A percentile compares a stretch with the other conserved stretches of the same genome.
These are phyloP conservation scores for Suhomyces wounanorum DNA, from an alignment of 1,139 yeast species.

Conservation along the genomic window DNA sequence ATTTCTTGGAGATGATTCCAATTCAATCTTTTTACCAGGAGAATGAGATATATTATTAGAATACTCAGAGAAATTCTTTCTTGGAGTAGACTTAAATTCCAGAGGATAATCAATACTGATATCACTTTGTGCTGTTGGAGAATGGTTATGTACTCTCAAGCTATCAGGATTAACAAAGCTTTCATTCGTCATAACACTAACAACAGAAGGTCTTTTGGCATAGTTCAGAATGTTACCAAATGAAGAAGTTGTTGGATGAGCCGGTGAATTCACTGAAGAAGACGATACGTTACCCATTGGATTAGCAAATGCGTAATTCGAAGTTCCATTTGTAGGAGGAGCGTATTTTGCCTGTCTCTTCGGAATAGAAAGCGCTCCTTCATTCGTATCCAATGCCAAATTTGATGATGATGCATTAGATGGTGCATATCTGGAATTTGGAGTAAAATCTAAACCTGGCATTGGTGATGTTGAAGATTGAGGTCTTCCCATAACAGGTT, in stretches of 20 bases:
- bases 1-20: slow-evolving; percentile 1
- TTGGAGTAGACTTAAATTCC: slow-evolving; percentile 28
- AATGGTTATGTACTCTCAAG: slow-evolving; percentile 23
- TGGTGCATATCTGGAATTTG: slow-evolving; percentile 31
- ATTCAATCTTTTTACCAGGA: slow-evolving; percentile 7
- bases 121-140: slow-evolving; percentile 38
- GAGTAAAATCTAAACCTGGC: slow-evolving; percentile 7
- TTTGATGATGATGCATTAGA: slow-evolving; percentile 28
- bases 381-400: slow-evolving; percentile 16
- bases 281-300: slow-evolving; percentile 22
- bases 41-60: slow-evolving; percentile 5
- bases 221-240: slow-evolving; percentile 9
- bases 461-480: slow-evolving; percentile 9
- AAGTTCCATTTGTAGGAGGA: slow-evolving; percentile 15
- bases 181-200: slow-evolving; percentile 29
- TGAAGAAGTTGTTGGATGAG: slow-evolving; percentile 16
- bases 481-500: slow-evolving; percentile 6
- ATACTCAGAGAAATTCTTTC: slow-evolving; percentile 11
- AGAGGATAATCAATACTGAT: slow-evolving; percentile 35
- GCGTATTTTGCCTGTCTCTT: slow-evolving; percentile 18
- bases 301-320: slow-evolving; percentile 12
- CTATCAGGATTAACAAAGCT: slow-evolving; percentile 20
- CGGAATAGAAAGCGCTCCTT: slow-evolving; percentile 13
- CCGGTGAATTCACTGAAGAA: slow-evolving; percentile 14
- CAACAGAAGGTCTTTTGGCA: slow-evolving; percentile 27